Evolutionary conservation across 169 alveolate genomes (phyloP).

Genomic region (Plasmodium knowlesi): DNA sequence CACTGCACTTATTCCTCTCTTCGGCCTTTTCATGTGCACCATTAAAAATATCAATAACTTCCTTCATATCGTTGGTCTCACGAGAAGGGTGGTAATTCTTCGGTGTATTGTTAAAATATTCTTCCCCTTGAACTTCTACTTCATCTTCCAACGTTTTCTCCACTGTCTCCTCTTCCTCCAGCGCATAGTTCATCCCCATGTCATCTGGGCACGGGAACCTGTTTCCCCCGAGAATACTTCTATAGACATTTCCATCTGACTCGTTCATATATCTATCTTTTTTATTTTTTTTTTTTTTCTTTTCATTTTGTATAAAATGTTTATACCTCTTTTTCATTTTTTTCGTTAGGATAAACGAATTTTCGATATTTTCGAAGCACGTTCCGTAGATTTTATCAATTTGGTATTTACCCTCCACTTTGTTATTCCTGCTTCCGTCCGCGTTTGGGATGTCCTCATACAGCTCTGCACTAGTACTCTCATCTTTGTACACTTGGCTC

Average conservation of each 20-base stretch:
- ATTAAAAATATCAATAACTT: not conserved
- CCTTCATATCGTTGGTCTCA: not conserved
- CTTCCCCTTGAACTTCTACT: not conserved
- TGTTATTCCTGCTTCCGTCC: not conserved
- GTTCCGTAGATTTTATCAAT: conserved; percentile 40
- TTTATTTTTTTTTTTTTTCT: conserved; percentile 9
- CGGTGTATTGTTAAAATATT: not conserved
- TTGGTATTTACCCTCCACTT: not conserved
- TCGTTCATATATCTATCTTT: not conserved
- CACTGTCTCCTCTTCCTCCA: not conserved
- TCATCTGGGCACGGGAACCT: not conserved
- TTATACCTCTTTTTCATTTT: conserved; percentile 47
- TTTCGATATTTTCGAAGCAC: conserved; percentile 19
- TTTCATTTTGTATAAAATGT: conserved; percentile 18
- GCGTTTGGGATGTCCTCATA: not conserved
- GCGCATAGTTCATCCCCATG: not conserved
- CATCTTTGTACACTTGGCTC: not conserved
- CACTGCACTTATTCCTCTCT: not conserved
- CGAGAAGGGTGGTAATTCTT: not conserved
- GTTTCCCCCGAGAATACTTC: not conserved
- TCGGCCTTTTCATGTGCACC: not conserved
- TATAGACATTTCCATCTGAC: not conserved
- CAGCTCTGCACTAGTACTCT: not conserved
- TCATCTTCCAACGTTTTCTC: not conserved
- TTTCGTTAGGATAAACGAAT: conserved; percentile 22